A percentile compares a stretch with the other conserved stretches of the same genome.
phyloP scores from a whole-genome alignment of 108 stramenopile species.

The Pseudonitzschia multiseries region DNA sequence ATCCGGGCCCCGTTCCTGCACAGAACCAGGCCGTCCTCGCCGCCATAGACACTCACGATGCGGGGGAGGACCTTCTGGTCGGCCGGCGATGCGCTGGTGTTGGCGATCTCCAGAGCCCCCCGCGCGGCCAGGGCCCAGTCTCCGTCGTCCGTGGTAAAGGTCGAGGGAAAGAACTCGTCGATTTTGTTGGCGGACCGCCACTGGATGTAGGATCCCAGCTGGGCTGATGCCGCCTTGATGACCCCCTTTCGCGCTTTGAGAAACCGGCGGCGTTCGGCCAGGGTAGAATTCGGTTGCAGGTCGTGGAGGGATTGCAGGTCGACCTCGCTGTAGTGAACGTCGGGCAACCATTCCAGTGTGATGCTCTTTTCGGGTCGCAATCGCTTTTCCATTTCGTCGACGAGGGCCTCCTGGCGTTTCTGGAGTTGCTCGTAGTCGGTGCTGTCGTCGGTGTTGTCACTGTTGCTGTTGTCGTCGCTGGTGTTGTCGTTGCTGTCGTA shows the following conservation, averaged over 20 bases:
- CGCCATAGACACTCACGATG: constrained; percentile 23
- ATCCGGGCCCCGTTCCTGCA: constrained; percentile 56
- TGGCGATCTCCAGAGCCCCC: constrained; percentile 23
- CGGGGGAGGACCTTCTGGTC: constrained; percentile 1
- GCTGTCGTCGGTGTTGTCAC: background rate
- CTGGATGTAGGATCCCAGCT: constrained; percentile 19
- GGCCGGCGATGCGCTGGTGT: background rate
- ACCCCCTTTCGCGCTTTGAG: constrained; percentile 23
- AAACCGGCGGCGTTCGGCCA: constrained; percentile 44
- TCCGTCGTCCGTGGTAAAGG: constrained; percentile 16
- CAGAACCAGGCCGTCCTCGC: constrained; percentile 16
- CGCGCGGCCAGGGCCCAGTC: constrained; percentile 18
- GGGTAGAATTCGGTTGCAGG: constrained; percentile 28
- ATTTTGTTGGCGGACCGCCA: constrained; percentile 17
- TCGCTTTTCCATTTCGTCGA: constrained; percentile 18
- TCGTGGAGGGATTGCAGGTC: constrained; percentile 3
- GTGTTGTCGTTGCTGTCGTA: too few relatives aligned
- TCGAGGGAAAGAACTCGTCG: constrained; percentile 23
- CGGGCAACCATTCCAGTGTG: constrained; percentile 12
- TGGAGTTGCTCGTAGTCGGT: background rate
- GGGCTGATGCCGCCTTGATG: constrained; percentile 23
- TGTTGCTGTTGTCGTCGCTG: background rate
- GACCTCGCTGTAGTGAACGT: constrained; percentile 7
- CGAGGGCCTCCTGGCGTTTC: background rate
- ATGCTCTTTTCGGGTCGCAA: background rate